Conservation (phyloP, 1,284 basidiomycete genomes). For the Blastosporella zonata region DNA sequence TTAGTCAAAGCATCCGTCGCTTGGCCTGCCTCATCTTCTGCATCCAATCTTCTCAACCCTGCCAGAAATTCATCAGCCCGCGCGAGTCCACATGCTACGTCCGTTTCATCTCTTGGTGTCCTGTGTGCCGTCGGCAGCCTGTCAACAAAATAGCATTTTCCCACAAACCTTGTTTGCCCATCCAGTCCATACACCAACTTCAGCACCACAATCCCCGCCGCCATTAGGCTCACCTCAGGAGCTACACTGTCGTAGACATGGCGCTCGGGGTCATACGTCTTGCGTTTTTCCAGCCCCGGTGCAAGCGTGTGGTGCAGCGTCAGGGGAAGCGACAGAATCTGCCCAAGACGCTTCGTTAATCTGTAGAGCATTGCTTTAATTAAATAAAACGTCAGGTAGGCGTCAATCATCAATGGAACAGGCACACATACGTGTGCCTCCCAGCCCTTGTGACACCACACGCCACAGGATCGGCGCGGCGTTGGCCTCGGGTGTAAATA, state of each 20-base stretch:
- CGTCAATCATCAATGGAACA: constrained; percentile 1
- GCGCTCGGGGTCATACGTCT: constrained; percentile 38
- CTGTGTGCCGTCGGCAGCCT: constrained; percentile 22
- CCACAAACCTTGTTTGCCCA: constrained; percentile 54
- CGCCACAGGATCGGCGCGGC: constrained; percentile 80
- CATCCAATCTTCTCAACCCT: constrained; percentile 40
- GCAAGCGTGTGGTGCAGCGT: constrained; percentile 56
- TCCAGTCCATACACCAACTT: constrained; percentile 86
- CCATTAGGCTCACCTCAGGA: constrained; percentile 73
- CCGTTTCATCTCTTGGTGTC: constrained; percentile 43
- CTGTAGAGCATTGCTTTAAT: constrained; percentile 58
- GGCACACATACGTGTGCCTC: constrained; percentile 69
- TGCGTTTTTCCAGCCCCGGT: constrained; percentile 35
- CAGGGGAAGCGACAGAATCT: constrained; percentile 57
- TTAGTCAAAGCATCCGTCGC: constrained; percentile 32
- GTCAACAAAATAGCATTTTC: neutral
- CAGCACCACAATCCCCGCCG: constrained; percentile 65
- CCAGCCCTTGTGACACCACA: constrained; percentile 57
- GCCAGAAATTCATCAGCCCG: constrained; percentile 49
- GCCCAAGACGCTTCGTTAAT: constrained; percentile 56
- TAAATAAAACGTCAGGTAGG: constrained; percentile 8
- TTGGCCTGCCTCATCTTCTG: constrained; percentile 26
- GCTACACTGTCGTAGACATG: constrained; percentile 64
- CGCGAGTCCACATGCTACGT: constrained; percentile 67
- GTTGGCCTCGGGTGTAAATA: constrained; percentile 80